Percentiles rank a stretch among this genome's conserved stretches.
phyloP scores from a whole-genome alignment of 192 early-diverging fungal species.

The Kappamyces sp. region DNA sequence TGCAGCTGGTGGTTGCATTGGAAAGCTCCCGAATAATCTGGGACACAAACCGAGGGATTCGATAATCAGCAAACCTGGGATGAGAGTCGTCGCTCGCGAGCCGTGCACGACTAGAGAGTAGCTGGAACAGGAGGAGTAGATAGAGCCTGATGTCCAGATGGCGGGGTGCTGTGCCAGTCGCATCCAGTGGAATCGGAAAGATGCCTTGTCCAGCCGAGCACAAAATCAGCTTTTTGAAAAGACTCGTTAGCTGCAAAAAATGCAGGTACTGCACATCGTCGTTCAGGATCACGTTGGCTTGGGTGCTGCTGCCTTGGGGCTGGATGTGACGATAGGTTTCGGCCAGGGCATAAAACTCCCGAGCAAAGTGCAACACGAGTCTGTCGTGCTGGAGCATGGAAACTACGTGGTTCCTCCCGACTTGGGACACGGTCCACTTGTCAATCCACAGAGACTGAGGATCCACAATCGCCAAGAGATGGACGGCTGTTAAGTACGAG shows the following conservation, averaged over 20 bases:
- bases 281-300: neutral
- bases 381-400: slow-evolving; percentile 21
- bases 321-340: slow-evolving; percentile 1
- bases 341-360: slow-evolving; percentile 21
- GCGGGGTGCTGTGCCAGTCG: neutral
- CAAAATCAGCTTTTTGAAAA: slow-evolving; percentile 32
- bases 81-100: too few relatives aligned
- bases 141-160: too few relatives aligned
- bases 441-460: slow-evolving; percentile 39
- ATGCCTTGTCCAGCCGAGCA: slow-evolving; percentile 25
- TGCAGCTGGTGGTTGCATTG: too few relatives aligned
- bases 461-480: slow-evolving; percentile 40
- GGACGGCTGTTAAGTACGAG: slow-evolving; percentile 27
- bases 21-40: too few relatives aligned
- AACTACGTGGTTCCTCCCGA: slow-evolving; percentile 35
- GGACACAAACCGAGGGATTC: too few relatives aligned
- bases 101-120: too few relatives aligned
- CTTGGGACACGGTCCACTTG: slow-evolving; percentile 44
- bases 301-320: too few relatives aligned
- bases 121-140: too few relatives aligned
- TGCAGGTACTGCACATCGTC: slow-evolving; percentile 44
- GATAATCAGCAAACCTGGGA: too few relatives aligned
- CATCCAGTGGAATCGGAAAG: slow-evolving; percentile 30
- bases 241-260: slow-evolving; percentile 33
- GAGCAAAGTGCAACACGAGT: slow-evolving; percentile 23